These are phyloP conservation scores for Flaveria sonorensis DNA, from an alignment of 129 eudicot genomes.

Conservation along the genomic window DNA sequence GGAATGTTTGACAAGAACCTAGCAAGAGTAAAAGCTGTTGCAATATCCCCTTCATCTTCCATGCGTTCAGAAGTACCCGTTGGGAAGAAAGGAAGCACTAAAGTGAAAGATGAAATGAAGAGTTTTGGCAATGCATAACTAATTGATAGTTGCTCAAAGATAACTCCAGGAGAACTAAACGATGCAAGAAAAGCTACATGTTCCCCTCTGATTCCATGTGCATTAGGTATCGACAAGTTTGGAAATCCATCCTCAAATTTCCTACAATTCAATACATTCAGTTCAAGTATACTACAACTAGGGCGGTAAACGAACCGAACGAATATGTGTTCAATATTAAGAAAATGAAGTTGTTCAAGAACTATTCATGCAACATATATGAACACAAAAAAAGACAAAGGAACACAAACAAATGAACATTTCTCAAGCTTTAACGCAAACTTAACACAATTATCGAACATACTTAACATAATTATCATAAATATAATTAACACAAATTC, in stretches of 20 bases:
- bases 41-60: slow-evolving; percentile 99
- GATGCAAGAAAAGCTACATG: slow-evolving; percentile 98
- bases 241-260: slow-evolving; percentile 99
- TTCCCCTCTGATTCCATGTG: slow-evolving; percentile 97
- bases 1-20: slow-evolving; percentile 89
- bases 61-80: slow-evolving; percentile 97
- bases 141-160: slow-evolving; percentile 94
- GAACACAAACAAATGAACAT: too few relatives aligned
- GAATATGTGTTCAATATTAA: too few relatives aligned
- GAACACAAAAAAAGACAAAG: too few relatives aligned
- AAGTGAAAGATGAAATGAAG: slow-evolving; percentile 89
- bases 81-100: slow-evolving; percentile 96
- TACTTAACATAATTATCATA: too few relatives aligned
- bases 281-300: too few relatives aligned
- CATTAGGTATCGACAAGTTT: slow-evolving; percentile 86
- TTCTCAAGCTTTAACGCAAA: too few relatives aligned
- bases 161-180: slow-evolving; percentile 92
- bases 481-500: too few relatives aligned
- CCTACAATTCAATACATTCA: slow-evolving; percentile 37
- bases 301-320: too few relatives aligned
- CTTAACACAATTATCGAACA: too few relatives aligned
- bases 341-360: too few relatives aligned
- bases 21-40: slow-evolving; percentile 97
- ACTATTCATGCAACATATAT: too few relatives aligned
- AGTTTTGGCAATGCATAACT: slow-evolving; percentile 93